Base-by-base conservation (phyloP, 768 basidiomycete species). In the Cubamyces lactineus region DNA sequence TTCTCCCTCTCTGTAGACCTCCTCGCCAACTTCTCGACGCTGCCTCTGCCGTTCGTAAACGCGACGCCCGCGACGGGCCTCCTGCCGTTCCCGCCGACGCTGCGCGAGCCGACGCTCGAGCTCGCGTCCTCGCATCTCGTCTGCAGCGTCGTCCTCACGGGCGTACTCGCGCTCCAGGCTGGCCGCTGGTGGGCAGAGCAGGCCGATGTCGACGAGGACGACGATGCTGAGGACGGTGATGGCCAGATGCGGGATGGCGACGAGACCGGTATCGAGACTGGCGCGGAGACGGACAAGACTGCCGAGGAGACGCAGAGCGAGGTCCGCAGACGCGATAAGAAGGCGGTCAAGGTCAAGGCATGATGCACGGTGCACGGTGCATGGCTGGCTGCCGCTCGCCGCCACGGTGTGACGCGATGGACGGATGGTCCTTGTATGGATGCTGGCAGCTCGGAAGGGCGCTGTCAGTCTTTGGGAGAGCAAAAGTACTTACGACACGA, bases 131-230 rank as follows among this genome's bases (percentile, higher is more conserved):
- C 84, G 68, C 85, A 94, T 71, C 88, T 94, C 70, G 84, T 94
- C 60, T 93, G 90, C 78, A 90, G 89, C 70, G 92, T 94, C 49
- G 90, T 91, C 0, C 82, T 94, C 57, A 94, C 92, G 0, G 92
- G 92, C n/a, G 89, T 94, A 26, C 77, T 94, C 38, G 84, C 86
- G 9, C 81, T 94, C 24, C 92, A 94, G 76, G 91, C 91, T 0
- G 89, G 88, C 47, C 84, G 92, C 46, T 89, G 86, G 78, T 94
- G 91, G 91, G 90, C 88, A 3, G 92, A 94, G 71, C 84, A 83
- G 30, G 79, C 86, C 16, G 90, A 92, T 63, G 76, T 75, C 34
- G 86, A 86, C 34, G 84, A 84, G 39, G 84, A 84, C 23, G 82
- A 82, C 15, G 68, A 67, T 19, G 71, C 53, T 8, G 61, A 63